Conservation (phyloP, 768 basidiomycete genomes). For the Rhizopogon roseolus region DNA sequence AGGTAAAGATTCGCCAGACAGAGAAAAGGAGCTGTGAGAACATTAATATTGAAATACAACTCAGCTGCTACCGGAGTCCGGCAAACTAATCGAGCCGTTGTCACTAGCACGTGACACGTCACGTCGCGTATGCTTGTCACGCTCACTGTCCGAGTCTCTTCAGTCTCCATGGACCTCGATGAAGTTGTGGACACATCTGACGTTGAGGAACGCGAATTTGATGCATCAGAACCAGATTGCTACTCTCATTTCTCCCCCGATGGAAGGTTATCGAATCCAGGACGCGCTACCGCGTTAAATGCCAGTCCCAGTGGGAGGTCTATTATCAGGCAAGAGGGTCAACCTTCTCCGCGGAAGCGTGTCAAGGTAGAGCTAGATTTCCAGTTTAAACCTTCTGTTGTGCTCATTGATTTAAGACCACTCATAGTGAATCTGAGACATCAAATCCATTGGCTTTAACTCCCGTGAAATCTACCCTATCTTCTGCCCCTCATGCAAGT, state of each 20-base stretch:
- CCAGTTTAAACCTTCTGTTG: neutral
- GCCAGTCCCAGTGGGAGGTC: neutral
- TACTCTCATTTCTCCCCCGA: neutral
- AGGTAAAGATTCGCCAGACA: too few relatives aligned
- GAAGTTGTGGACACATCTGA: conserved; percentile 64
- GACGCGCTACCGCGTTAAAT: neutral
- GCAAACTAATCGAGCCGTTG: too few relatives aligned
- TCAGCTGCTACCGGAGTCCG: too few relatives aligned
- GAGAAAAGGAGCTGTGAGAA: too few relatives aligned
- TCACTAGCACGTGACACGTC: too few relatives aligned
- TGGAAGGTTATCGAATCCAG: neutral
- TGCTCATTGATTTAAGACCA: conserved; percentile 16
- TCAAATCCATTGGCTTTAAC: neutral
- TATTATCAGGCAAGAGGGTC: conserved; percentile 9
- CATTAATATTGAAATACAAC: too few relatives aligned
- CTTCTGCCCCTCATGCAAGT: neutral
- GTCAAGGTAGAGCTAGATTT: conserved; percentile 23
- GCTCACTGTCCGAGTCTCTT: too few relatives aligned
- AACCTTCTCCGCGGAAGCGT: conserved; percentile 32
- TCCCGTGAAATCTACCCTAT: neutral
- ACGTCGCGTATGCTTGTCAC: too few relatives aligned
- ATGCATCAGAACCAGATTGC: conserved; percentile 9
- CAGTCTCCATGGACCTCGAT: conserved; percentile 25
- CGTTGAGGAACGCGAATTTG: conserved; percentile 50
- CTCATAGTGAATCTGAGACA: conserved; percentile 5